These are phyloP conservation scores for Fusarium pseudonygamai DNA, from an alignment of 2,329 filamentous ascomycete genomes.

Conservation along the genomic window DNA sequence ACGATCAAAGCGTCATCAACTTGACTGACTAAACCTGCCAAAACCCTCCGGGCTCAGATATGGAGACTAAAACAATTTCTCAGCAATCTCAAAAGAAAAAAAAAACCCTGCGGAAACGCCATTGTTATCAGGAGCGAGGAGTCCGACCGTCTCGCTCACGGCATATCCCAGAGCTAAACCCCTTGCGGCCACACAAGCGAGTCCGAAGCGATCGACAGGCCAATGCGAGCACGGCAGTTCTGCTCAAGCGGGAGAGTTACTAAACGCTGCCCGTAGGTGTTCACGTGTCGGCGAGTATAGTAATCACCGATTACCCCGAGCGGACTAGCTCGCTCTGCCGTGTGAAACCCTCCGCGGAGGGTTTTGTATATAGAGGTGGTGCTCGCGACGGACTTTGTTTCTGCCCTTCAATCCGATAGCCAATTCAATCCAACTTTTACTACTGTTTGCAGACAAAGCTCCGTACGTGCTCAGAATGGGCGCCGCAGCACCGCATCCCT, in stretches of 20 bases:
- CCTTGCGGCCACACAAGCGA: neutral
- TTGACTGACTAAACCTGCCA: rapidly evolving
- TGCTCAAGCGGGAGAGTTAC: neutral
- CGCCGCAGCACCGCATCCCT: neutral
- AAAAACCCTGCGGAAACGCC: neutral
- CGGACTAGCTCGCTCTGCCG: rapidly evolving
- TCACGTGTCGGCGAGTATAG: neutral
- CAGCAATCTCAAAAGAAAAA: neutral
- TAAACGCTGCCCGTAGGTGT: neutral
- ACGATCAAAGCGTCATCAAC: neutral
- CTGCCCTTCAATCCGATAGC: neutral
- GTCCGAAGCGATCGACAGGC: neutral
- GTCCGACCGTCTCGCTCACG: neutral
- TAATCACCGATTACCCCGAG: neutral
- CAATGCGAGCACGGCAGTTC: neutral
- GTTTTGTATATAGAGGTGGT: neutral
- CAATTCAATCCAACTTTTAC: neutral
- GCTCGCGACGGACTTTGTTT: neutral
- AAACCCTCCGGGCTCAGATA: neutral
- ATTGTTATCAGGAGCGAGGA: neutral
- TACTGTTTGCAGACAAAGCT: neutral
- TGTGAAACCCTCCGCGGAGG: neutral
- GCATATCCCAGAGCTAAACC: neutral
- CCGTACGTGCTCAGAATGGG: neutral
- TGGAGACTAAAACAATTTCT: rapidly evolving